Percentiles rank a stretch among this genome's conserved stretches.
phyloP scores from a whole-genome alignment of 2,329 filamentous ascomycete genomes.

The Calycina herbarum region DNA sequence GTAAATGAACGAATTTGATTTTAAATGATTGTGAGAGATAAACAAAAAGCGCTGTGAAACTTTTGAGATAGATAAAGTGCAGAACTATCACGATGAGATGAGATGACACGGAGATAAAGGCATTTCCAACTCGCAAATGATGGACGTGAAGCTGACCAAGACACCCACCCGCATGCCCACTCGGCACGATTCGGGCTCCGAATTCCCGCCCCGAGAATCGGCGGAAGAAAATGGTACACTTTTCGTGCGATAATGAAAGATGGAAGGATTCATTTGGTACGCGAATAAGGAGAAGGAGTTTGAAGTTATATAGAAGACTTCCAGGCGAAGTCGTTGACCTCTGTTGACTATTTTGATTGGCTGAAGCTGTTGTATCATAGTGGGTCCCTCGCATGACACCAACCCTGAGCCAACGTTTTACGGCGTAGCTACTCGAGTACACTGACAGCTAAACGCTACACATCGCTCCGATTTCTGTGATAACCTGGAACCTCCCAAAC shows the following conservation, averaged over 20 bases:
- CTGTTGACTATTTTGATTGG: neutral
- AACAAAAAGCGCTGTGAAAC: neutral
- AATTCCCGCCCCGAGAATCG: neutral
- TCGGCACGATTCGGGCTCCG: neutral
- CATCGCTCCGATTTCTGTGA: neutral
- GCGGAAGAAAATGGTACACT: too few species aligned
- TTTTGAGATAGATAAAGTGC: neutral
- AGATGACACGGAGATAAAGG: constrained; percentile 2
- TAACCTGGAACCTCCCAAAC: neutral
- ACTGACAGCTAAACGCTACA: neutral
- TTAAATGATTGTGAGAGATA: neutral
- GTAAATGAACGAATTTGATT: neutral
- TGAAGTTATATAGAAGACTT: neutral
- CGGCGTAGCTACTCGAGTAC: too few species aligned
- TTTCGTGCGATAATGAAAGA: too few species aligned
- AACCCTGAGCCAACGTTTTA: neutral
- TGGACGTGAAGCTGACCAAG: constrained; percentile 3
- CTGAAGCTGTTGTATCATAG: neutral
- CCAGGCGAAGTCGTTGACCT: neutral
- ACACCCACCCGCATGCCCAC: too few species aligned
- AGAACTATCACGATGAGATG: neutral
- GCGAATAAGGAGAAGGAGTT: neutral
- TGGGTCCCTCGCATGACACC: neutral
- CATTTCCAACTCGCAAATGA: neutral
- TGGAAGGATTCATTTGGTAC: neutral